These are phyloP conservation scores for Begonia fuchsioides DNA, from an alignment of 306 rosid species.

Conservation along the genomic window DNA sequence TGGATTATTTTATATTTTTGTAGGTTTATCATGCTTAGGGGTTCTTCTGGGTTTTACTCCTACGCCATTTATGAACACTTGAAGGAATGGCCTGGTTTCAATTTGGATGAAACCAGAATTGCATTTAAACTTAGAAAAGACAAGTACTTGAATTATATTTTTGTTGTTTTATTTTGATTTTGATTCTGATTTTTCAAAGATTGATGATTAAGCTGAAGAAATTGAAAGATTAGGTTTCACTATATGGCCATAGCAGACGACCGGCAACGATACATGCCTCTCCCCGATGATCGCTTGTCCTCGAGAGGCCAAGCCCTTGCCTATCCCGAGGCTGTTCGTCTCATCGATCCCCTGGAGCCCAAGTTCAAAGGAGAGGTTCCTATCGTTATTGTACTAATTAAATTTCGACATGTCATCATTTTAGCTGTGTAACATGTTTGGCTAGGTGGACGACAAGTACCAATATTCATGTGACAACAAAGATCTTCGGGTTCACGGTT, in stretches of 20 bases:
- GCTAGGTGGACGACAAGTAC: constrained; percentile 37
- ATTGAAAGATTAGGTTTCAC: constrained; percentile 37
- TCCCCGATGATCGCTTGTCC: constrained; percentile 55
- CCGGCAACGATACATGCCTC: constrained; percentile 78
- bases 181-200: too few species aligned
- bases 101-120: constrained; percentile 71
- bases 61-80: constrained; percentile 78
- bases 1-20: neutral
- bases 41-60: constrained; percentile 74
- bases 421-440: too few species aligned
- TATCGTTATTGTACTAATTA: too few species aligned
- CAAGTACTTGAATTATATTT: constrained; percentile 24
- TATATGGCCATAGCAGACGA: constrained; percentile 67
- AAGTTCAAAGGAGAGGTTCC: constrained; percentile 60
- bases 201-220: too few species aligned
- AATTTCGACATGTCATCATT: too few species aligned
- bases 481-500: constrained; percentile 28
- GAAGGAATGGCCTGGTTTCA: constrained; percentile 79
- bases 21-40: constrained; percentile 78
- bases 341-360: constrained; percentile 58
- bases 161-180: neutral
- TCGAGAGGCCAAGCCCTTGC: constrained; percentile 46
- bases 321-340: constrained; percentile 63
- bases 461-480: constrained; percentile 31
- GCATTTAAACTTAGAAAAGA: constrained; percentile 82